phyloP scores from a whole-genome alignment of 768 basidiomycete genomes.

The Candolleomyces aberdarensis region DNA sequence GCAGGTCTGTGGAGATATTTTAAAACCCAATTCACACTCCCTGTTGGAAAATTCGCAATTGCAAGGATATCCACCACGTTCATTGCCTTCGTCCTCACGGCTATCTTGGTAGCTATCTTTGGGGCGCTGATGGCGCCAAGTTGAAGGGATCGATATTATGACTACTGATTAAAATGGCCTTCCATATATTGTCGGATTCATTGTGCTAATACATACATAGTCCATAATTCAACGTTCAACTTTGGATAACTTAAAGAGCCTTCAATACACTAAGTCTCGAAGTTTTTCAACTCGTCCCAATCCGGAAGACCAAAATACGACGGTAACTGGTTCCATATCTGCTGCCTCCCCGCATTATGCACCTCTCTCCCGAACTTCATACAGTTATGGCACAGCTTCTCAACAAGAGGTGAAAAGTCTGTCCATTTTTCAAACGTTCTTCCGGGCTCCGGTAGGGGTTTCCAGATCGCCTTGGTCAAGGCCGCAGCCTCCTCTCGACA shows the following conservation, averaged over 20 bases:
- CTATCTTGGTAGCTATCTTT: slow-evolving; percentile 5
- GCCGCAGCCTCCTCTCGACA: neutral
- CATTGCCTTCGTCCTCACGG: slow-evolving; percentile 1
- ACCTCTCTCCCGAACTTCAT: neutral
- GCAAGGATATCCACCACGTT: slow-evolving; percentile 7
- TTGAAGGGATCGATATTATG: neutral
- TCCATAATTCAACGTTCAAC: no score
- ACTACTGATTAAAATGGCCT: no score
- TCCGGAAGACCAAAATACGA: slow-evolving; percentile 8
- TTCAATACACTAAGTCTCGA: neutral
- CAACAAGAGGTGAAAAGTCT: neutral
- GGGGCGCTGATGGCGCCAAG: slow-evolving; percentile 1
- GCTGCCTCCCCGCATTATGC: neutral
- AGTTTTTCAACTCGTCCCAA: slow-evolving; percentile 5
- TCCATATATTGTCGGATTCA: no score
- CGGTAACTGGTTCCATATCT: slow-evolving; percentile 6
- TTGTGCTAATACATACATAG: no score
- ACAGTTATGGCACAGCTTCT: neutral
- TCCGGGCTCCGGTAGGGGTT: neutral
- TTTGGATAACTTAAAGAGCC: no score
- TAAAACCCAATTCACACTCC: slow-evolving; percentile 10
- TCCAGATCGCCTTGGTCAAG: neutral
- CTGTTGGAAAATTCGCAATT: slow-evolving; percentile 7
- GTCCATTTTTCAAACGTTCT: neutral
- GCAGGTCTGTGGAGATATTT: slow-evolving; percentile 14